phyloP scores from a whole-genome alignment of 768 basidiomycete genomes.

The Suillus subalutaceus region DNA sequence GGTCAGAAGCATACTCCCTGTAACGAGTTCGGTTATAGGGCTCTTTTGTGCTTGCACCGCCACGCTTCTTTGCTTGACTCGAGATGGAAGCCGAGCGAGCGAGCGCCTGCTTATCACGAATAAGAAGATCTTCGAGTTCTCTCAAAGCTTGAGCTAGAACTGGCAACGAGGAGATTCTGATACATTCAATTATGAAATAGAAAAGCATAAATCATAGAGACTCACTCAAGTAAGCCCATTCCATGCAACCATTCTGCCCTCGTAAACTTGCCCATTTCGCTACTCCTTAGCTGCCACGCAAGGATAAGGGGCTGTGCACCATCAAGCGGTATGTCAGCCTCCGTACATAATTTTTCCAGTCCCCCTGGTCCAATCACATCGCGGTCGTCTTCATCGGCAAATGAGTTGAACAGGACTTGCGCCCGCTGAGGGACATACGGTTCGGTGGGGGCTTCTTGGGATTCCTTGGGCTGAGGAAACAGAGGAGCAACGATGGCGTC shows the following conservation, averaged over 20 bases:
- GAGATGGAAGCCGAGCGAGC: constrained; percentile 24
- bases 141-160: constrained; percentile 51
- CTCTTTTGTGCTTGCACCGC: constrained; percentile 28
- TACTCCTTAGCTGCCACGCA: constrained; percentile 72
- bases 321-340: constrained; percentile 73
- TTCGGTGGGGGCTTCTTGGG: constrained; percentile 15
- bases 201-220: constrained; percentile 7
- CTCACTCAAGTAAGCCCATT: constrained; percentile 48
- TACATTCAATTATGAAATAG: constrained; percentile 8
- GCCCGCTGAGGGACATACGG: constrained; percentile 57
- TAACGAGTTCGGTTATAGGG: constrained; percentile 61
- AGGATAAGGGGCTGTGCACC: constrained; percentile 72
- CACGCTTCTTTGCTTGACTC: constrained; percentile 37
- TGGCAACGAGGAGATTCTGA: constrained; percentile 49
- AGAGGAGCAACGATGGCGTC: constrained; percentile 11
- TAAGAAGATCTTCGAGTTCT: constrained; percentile 68
- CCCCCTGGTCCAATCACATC: constrained; percentile 71
- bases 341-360: constrained; percentile 68
- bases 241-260: constrained; percentile 73
- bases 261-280: constrained; percentile 74
- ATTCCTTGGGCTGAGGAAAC: constrained; percentile 1
- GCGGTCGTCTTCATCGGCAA: constrained; percentile 55
- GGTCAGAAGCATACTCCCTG: constrained; percentile 49
- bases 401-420: constrained; percentile 58
- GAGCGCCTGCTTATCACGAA: constrained; percentile 46